Base-by-base conservation (phyloP, 495 filamentous ascomycete species). In the Jackrogersella multiformis region DNA sequence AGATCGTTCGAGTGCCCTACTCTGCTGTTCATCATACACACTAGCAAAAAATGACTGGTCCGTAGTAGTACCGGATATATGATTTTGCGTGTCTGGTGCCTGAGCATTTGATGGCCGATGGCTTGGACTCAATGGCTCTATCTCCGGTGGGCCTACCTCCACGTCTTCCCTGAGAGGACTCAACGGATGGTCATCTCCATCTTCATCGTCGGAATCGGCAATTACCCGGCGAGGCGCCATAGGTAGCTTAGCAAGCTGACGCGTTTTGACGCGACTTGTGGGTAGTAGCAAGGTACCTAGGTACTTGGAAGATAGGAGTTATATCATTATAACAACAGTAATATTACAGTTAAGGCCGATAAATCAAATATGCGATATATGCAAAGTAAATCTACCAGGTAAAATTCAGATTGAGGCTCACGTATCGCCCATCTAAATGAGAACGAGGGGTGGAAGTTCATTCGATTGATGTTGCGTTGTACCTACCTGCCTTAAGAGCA, bases 121-220 rank as follows among this genome's bases (percentile, higher is more conserved):
- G n/a, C n/a, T n/a, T 46, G 73, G 73, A 18, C 73, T 75, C 16
- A 73, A 56, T 39, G 62, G 70, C 46, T 75, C 73, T 39, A 69
- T 54, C 13, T 69, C 70, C 30, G 70, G 73, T 20, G 42, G 59
- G 18, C 39, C 20, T 28, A 46, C 52, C n/a, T 20, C 53, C 13
- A 18, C 23, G 6, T 70, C 60, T 26, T 54, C 61, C 45, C 32
- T 52, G 0, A 15, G 23, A 45, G 65, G 64, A 30, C 59, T 66
- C 26, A 61, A 38, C 28, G 54, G 45, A 23, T 23, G 42, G 38
- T 74, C 70, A 8, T 56, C 73, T n/a, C 45, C 67, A 42, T 75
- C 70, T 44, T 75, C 73, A 30, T 73, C 70, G 34, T 75, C 73
- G 7, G 73, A 75, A 46, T 75, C 73, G 34, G 70, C 73, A 44